Percentiles rank a stretch among this genome's conserved stretches.
phyloP scores from a whole-genome alignment of 495 filamentous ascomycete species.

The Tuber magnatum region DNA sequence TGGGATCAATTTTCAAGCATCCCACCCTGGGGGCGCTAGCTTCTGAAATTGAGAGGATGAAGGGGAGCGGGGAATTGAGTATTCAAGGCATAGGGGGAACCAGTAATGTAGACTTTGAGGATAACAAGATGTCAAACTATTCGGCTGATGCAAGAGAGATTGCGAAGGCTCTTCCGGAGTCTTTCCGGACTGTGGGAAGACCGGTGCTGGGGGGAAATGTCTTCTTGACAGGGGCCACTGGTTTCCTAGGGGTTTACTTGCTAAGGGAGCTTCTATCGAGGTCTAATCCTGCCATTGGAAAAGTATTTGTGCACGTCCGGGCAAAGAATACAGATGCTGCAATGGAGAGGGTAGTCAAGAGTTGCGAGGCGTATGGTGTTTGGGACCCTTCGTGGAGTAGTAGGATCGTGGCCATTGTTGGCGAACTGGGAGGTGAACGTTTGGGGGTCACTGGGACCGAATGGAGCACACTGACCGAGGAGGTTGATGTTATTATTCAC shows the following conservation, averaged over 20 bases:
- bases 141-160: constrained; percentile 60
- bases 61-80: constrained; percentile 42
- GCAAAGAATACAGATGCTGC: constrained; percentile 50
- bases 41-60: constrained; percentile 62
- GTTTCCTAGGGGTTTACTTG: constrained; percentile 81
- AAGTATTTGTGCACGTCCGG: constrained; percentile 73
- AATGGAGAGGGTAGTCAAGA: constrained; percentile 49
- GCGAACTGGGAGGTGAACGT: constrained; percentile 62
- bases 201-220: constrained; percentile 49
- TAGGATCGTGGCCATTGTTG: constrained; percentile 59
- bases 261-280: constrained; percentile 65
- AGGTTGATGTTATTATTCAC: constrained; percentile 76
- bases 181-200: constrained; percentile 41
- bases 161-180: constrained; percentile 46
- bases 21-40: constrained; percentile 68
- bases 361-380: constrained; percentile 65
- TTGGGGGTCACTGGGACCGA: constrained; percentile 59
- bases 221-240: constrained; percentile 85
- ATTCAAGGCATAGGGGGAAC: constrained; percentile 37
- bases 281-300: constrained; percentile 47
- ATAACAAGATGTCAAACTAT: constrained; percentile 52
- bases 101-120: constrained; percentile 30
- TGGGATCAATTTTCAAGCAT: constrained; percentile 68
- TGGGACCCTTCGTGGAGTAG: constrained; percentile 66
- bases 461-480: constrained; percentile 58